Base-by-base conservation (phyloP, 441 rosid species). In the Adansonia madagascariensis region DNA sequence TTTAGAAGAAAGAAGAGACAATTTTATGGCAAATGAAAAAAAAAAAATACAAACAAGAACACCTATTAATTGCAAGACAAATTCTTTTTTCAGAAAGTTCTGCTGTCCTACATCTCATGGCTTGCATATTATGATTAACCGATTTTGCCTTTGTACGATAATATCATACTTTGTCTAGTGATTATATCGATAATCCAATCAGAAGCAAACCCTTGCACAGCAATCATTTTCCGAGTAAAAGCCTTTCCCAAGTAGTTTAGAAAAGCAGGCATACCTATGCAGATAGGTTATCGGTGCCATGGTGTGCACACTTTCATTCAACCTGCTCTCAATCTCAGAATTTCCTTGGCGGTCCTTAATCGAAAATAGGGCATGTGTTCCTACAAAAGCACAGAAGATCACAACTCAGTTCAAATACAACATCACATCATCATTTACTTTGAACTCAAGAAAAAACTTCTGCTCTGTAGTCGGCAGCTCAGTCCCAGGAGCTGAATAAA, bases 321-420 rank as follows among this genome's bases (percentile, higher is more conserved):
- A 56, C 92, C 86, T 2, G 99, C 98, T 91, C 81, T 88, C 85
- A 87, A 75, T 82, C 84, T 86, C 75, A 95, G 85, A 70, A 95
- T 89, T 84, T 95, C 97, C 83, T 90, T 91, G 5, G 94, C 93
- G n/a, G 98, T 94, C 83, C 95, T 90, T 82, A 71, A 11, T 47
- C 98, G 88, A 76, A 96, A 96, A 81, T 94, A 94, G 56, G 94
- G 91, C 94, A 94, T 96, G 80, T 91, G 81, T 60, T 86, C 90
- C 97, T 95, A 79, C 79, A 75, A 52, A 24, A 52, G 49, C 39
- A 75, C 3, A 46, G 47, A n/a, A 69, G 22, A 31, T 44, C 5
- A 24, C 3, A 47, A 39, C 35, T 67, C 63, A 74, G n/a, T 41
- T 35, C 9, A 66, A 43, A 5, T 18, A 56, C 8, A 63, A 63